phyloP scores from a whole-genome alignment of 768 basidiomycete species.

The Phylloporus arenicola region DNA sequence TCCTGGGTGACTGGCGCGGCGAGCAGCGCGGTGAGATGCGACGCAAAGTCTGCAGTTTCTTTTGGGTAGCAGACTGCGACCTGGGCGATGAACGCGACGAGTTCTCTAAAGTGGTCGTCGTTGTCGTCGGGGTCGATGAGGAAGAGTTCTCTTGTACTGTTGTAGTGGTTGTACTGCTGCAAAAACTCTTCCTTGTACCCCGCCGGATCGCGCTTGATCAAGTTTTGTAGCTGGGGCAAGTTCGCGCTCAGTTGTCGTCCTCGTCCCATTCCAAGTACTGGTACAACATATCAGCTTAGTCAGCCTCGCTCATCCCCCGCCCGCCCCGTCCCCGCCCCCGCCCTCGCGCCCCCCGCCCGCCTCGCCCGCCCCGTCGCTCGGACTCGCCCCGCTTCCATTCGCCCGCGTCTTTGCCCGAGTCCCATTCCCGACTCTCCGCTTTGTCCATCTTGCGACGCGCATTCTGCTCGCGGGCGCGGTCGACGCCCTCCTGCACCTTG shows the following conservation, averaged over 20 bases:
- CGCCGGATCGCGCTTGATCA: slow-evolving; percentile 89
- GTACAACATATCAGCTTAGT: not conserved
- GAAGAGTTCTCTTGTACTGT: slow-evolving; percentile 82
- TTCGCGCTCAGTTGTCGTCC: slow-evolving; percentile 60
- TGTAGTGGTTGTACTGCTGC: slow-evolving; percentile 95
- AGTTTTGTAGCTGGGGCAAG: slow-evolving; percentile 91
- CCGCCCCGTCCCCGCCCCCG: slow-evolving; percentile 35
- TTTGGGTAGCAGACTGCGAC: slow-evolving; percentile 76
- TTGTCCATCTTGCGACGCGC: slow-evolving; percentile 81
- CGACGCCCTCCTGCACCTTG: slow-evolving; percentile 63
- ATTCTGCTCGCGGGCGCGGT: slow-evolving; percentile 71
- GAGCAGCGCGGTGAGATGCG: slow-evolving; percentile 71
- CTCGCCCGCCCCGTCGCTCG: slow-evolving; percentile 17
- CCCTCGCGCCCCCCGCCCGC: slow-evolving; percentile 29
- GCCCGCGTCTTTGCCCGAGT: slow-evolving; percentile 56
- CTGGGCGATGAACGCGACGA: slow-evolving; percentile 89
- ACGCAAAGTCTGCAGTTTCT: slow-evolving; percentile 82
- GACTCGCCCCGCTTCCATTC: slow-evolving; percentile 17
- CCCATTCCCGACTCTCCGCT: slow-evolving; percentile 76
- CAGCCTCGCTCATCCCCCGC: not conserved
- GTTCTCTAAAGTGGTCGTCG: slow-evolving; percentile 76
- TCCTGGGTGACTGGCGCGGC: slow-evolving; percentile 74
- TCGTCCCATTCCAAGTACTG: not conserved
- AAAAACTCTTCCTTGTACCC: slow-evolving; percentile 94
- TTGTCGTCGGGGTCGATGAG: slow-evolving; percentile 79